Percentiles rank a stretch among this genome's conserved stretches.
phyloP scores from a whole-genome alignment of 805 yeast genomes.

The Schwanniomyces vanrijiae region DNA sequence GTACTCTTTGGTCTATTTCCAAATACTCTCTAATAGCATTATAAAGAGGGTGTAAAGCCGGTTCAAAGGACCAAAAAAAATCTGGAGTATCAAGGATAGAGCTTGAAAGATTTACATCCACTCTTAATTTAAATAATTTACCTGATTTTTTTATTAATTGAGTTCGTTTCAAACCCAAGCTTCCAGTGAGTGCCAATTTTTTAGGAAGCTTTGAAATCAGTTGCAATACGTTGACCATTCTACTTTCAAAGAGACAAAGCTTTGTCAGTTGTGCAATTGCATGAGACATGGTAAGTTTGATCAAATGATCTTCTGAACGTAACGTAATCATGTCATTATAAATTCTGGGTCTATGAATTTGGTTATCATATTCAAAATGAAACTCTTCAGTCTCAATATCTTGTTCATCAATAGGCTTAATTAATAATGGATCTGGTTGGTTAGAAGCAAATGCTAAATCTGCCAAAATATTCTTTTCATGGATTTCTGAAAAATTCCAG shows the following conservation, averaged over 20 bases:
- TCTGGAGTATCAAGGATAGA: conserved; percentile 94
- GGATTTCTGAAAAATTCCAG: conserved; percentile 92
- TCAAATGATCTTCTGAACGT: conserved; percentile 87
- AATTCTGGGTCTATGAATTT: conserved; percentile 67
- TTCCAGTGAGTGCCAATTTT: conserved; percentile 85
- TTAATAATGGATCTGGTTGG: conserved; percentile 48
- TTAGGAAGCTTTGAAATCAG: conserved; percentile 90
- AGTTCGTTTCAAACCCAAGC: conserved; percentile 78
- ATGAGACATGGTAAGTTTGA: conserved; percentile 89
- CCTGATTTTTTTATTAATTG: conserved; percentile 89
- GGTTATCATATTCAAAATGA: conserved; percentile 68
- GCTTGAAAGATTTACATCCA: conserved; percentile 89
- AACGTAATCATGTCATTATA: conserved; percentile 93
- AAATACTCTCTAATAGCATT: conserved; percentile 86
- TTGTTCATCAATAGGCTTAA: conserved; percentile 77
- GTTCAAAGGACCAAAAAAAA: conserved; percentile 93
- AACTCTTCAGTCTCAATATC: conserved; percentile 93
- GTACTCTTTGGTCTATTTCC: conserved; percentile 93
- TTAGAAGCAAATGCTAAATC: conserved; percentile 75
- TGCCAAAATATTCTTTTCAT: conserved; percentile 90
- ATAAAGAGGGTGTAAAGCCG: conserved; percentile 90
- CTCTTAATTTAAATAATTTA: conserved; percentile 81
- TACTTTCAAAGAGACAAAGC: conserved; percentile 83
- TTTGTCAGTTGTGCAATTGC: conserved; percentile 97
- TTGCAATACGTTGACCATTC: conserved; percentile 80